These are phyloP conservation scores for Thelonectria rubi DNA, from an alignment of 2,329 filamentous ascomycete species.

Conservation along the genomic window DNA sequence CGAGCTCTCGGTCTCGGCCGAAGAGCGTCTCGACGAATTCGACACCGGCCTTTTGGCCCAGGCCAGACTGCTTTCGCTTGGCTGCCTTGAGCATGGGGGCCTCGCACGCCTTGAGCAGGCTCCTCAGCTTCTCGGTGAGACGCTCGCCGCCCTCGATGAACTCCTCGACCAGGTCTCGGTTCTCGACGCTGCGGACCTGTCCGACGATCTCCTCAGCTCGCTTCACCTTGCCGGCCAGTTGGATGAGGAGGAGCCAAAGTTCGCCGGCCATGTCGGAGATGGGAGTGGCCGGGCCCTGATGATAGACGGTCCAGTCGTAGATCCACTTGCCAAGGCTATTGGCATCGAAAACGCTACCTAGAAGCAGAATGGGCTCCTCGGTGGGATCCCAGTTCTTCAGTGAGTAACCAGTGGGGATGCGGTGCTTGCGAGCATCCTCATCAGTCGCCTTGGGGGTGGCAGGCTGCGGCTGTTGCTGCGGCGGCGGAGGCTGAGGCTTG, in stretches of 20 bases:
- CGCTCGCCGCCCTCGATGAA: slow-evolving; percentile 91
- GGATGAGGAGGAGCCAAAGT: slow-evolving; percentile 93
- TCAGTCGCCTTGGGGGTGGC: slow-evolving; percentile 62
- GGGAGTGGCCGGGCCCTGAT: slow-evolving; percentile 81
- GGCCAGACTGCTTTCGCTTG: slow-evolving; percentile 72
- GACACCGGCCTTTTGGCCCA: slow-evolving; percentile 90
- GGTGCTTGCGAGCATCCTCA: slow-evolving; percentile 68
- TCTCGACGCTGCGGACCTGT: slow-evolving; percentile 76
- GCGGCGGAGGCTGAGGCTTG: slow-evolving; percentile 16
- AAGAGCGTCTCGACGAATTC: slow-evolving; percentile 98
- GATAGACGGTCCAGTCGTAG: slow-evolving; percentile 98
- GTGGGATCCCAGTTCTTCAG: slow-evolving; percentile 98
- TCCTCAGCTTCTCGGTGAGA: slow-evolving; percentile 84
- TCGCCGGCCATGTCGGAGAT: slow-evolving; percentile 93
- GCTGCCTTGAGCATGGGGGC: slow-evolving; percentile 92
- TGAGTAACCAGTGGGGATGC: slow-evolving; percentile 89
- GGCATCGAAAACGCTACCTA: slow-evolving; percentile 95
- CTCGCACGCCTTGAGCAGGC: slow-evolving; percentile 90
- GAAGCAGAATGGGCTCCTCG: slow-evolving; percentile 91
- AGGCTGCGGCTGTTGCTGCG: slow-evolving; percentile 41
- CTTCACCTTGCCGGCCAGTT: slow-evolving; percentile 93
- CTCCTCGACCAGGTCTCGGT: slow-evolving; percentile 83
- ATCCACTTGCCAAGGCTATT: slow-evolving; percentile 99
- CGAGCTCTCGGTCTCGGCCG: slow-evolving; percentile 86
- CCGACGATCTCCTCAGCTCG: slow-evolving; percentile 81